Percentiles rank a stretch among this genome's conserved stretches.
These are phyloP conservation scores for Monilinia fructicola DNA, from an alignment of 2,329 filamentous ascomycete genomes.

Conservation along the genomic window DNA sequence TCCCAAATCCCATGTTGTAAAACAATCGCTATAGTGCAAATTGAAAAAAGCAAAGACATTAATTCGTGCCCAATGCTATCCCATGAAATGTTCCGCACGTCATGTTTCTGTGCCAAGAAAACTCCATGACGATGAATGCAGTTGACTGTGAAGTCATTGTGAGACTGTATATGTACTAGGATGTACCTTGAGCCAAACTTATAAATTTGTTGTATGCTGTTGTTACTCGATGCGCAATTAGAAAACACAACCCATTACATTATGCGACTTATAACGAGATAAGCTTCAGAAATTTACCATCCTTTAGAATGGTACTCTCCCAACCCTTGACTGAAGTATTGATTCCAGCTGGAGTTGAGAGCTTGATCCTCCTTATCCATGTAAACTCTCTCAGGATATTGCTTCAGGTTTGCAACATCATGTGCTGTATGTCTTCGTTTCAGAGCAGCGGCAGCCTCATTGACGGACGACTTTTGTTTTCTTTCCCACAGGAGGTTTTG, in stretches of 20 bases:
- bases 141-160: slow-evolving; percentile 39
- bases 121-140: slow-evolving; percentile 37
- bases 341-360: slow-evolving; percentile 74
- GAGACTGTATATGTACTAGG: slow-evolving; percentile 31
- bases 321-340: slow-evolving; percentile 79
- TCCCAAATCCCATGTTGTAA: slow-evolving; percentile 16
- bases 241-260: slow-evolving; percentile 29
- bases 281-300: slow-evolving; percentile 57
- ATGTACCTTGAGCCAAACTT: slow-evolving; percentile 34
- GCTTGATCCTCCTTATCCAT: slow-evolving; percentile 56
- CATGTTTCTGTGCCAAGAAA: slow-evolving; percentile 36
- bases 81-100: slow-evolving; percentile 28
- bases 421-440: slow-evolving; percentile 89
- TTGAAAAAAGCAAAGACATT: slow-evolving; percentile 35
- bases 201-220: slow-evolving; percentile 29
- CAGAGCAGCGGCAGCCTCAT: slow-evolving; percentile 81
- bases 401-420: slow-evolving; percentile 83
- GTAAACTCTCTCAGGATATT: slow-evolving; percentile 68
- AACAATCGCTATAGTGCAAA: slow-evolving; percentile 28
- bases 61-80: slow-evolving; percentile 30
- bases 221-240: slow-evolving; percentile 30
- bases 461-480: slow-evolving; percentile 74
- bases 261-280: slow-evolving; percentile 32
- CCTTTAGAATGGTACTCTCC: slow-evolving; percentile 82
- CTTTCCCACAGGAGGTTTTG: slow-evolving; percentile 93